Percentiles rank a stretch among this genome's conserved stretches.
Evolutionary conservation across 768 basidiomycete genomes (phyloP).

Genomic region (Suillus variegatus): DNA sequence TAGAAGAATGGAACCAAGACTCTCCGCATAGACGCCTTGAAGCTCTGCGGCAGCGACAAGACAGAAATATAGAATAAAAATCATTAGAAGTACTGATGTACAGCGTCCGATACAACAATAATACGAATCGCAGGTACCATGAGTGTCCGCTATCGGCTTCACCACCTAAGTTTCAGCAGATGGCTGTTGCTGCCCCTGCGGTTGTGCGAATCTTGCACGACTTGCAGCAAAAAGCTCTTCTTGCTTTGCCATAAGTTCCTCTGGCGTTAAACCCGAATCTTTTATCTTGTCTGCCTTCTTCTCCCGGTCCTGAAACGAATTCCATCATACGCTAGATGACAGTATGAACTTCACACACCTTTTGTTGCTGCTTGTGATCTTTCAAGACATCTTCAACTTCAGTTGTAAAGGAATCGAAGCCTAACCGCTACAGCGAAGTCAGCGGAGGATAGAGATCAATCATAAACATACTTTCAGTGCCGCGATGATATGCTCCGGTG

Average conservation of each 20-base stretch:
- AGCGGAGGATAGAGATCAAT: background rate
- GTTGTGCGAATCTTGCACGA: conserved; percentile 74
- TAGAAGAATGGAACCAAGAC: conserved; percentile 72
- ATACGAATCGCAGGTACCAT: conserved; percentile 10
- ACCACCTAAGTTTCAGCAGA: conserved; percentile 10
- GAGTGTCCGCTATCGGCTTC: conserved; percentile 1
- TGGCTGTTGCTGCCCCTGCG: conserved; percentile 40
- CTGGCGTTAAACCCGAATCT: conserved; percentile 86
- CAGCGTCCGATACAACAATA: conserved; percentile 21
- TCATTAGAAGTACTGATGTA: conserved; percentile 32
- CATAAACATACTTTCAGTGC: conserved; percentile 74
- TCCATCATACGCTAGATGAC: background rate
- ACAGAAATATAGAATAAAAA: conserved; percentile 33
- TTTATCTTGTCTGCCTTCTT: conserved; percentile 91
- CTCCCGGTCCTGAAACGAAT: conserved; percentile 68
- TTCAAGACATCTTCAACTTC: conserved; percentile 93
- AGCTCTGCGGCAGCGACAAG: conserved; percentile 46
- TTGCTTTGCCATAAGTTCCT: conserved; percentile 85
- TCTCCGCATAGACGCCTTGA: conserved; percentile 58
- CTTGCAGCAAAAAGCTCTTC: conserved; percentile 93
- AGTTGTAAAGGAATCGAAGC: conserved; percentile 86
- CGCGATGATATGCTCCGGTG: conserved; percentile 93
- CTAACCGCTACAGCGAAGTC: conserved; percentile 64
- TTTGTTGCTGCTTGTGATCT: conserved; percentile 95
- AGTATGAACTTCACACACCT: conserved; percentile 49